Evolutionary conservation across 768 basidiomycete species (phyloP).

Genomic region (Boletales sp.): DNA sequence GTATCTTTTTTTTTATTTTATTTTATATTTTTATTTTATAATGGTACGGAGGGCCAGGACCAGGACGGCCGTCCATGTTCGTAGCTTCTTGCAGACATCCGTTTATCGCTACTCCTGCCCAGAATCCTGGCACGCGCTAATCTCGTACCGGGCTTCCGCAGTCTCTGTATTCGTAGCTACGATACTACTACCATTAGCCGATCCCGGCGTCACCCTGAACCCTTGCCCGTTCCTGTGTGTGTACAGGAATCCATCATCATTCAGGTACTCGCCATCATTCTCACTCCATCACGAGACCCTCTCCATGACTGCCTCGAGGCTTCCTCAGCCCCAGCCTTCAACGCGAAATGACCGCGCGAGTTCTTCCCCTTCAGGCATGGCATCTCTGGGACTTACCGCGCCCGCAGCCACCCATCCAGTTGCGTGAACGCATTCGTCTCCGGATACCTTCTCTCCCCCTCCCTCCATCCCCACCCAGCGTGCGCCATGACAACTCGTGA

Average conservation of each 20-base stretch:
- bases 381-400: slow-evolving; percentile 7
- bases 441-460: too few relatives aligned
- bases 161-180: not conserved
- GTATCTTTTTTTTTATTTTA: not conserved
- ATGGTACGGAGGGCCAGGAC: slow-evolving; percentile 1
- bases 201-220: slow-evolving; percentile 18
- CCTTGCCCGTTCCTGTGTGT: slow-evolving; percentile 24
- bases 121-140: slow-evolving; percentile 10
- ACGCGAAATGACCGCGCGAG: slow-evolving; percentile 32
- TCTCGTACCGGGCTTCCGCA: slow-evolving; percentile 24
- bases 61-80: slow-evolving; percentile 19
- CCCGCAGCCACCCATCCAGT: not conserved
- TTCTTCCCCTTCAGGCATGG: slow-evolving; percentile 10
- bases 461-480: too few relatives aligned
- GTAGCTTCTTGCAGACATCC: slow-evolving; percentile 4
- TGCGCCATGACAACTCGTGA: not conserved
- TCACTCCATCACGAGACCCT: slow-evolving; percentile 25
- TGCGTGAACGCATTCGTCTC: too few relatives aligned
- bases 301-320: slow-evolving; percentile 26
- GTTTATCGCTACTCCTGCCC: slow-evolving; percentile 11
- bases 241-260: slow-evolving; percentile 2
- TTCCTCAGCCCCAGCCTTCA: not conserved
- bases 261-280: slow-evolving; percentile 12
- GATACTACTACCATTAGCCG: slow-evolving; percentile 9
- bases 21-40: too few relatives aligned